These are phyloP conservation scores for Debaryomyces hansenii DNA, from an alignment of 805 yeast species.

Conservation along the genomic window DNA sequence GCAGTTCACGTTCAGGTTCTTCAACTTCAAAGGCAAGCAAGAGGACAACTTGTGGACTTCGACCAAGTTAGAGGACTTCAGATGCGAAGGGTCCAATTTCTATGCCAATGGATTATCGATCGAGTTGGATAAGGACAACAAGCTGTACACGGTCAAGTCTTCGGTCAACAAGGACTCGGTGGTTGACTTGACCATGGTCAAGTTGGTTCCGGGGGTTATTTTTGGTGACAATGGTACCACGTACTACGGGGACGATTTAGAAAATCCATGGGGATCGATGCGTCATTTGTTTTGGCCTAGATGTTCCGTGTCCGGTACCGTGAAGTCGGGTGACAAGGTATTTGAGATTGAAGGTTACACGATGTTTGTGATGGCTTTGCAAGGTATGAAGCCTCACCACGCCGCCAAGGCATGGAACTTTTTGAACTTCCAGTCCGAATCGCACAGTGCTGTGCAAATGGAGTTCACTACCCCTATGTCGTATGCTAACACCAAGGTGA, in stretches of 20 bases:
- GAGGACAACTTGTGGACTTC: slow-evolving; percentile 81
- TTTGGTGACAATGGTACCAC: slow-evolving; percentile 88
- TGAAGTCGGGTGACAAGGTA: slow-evolving; percentile 39
- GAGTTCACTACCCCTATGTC: slow-evolving; percentile 94
- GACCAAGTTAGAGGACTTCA: slow-evolving; percentile 79
- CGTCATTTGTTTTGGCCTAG: slow-evolving; percentile 97
- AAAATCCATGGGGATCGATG: slow-evolving; percentile 96
- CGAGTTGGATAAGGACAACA: slow-evolving; percentile 54
- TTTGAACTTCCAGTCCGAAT: slow-evolving; percentile 77
- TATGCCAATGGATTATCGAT: slow-evolving; percentile 73
- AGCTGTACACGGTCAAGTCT: slow-evolving; percentile 54
- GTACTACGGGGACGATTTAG: slow-evolving; percentile 78
- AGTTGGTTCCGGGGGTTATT: slow-evolving; percentile 76
- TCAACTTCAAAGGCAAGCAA: slow-evolving; percentile 47
- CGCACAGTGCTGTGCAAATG: slow-evolving; percentile 79
- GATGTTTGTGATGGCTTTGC: slow-evolving; percentile 94
- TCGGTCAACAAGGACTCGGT: slow-evolving; percentile 64
- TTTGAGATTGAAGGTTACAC: slow-evolving; percentile 49
- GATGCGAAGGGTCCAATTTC: slow-evolving; percentile 72
- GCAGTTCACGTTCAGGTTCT: slow-evolving; percentile 88
- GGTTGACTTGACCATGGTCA: slow-evolving; percentile 66
- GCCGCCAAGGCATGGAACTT: slow-evolving; percentile 98
- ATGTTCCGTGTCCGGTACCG: slow-evolving; percentile 64
- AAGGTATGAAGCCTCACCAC: slow-evolving; percentile 99
- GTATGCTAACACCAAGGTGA: slow-evolving; percentile 79